Base-by-base conservation (phyloP, 805 yeast species). In the Zygotorulaspora sp. region DNA sequence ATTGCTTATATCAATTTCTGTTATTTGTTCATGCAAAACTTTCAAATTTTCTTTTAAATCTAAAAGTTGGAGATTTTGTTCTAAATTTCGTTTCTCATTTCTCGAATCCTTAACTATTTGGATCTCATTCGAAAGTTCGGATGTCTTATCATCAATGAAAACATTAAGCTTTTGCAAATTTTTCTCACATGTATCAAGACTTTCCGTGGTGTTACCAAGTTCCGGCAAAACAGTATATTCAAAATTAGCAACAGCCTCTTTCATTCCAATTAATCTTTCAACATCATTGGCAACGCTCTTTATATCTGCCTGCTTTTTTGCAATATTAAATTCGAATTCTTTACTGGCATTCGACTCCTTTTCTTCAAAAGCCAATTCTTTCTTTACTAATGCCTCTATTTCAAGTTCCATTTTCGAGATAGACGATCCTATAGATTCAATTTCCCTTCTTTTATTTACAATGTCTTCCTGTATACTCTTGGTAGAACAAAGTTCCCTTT, bases 1-100 rank as follows among this genome's bases (percentile, higher is more conserved):
- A 42, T 77, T 68, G 12, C 66, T 67, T 1, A 70, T 55, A 51
- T 81, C 77, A 11, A 83, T 58, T 2, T 62, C 65, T 0, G 40
- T 45, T 4, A 84, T 67, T 12, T 68, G 65, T 0, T 48, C 35
- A 8, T 68, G 68, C 4, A 71, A 57, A 1, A 52, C 50, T 0
- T 48, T 51, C 0, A 74, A 48, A 37, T 77, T 73, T 1, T 32
- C 38, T 13, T 66, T 62, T 19, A 78, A 52, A 5, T 64, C 63
- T 9, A 80, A 58, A 10, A 79, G 64, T 43, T 81, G 85, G 22
- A 85, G 50, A 44, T 83, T 85, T 30, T 80, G 79, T 23, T 75
- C 65, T 6, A 86, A 63, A 40, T 77, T 77, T 20, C 86, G 73
- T 48, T 81, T 79, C 34, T 77, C 74, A 36, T 71, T 74, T 21